Evolutionary conservation across 2,329 filamentous ascomycete genomes (phyloP).

Genomic region (Aspergillus fumigatus): DNA sequence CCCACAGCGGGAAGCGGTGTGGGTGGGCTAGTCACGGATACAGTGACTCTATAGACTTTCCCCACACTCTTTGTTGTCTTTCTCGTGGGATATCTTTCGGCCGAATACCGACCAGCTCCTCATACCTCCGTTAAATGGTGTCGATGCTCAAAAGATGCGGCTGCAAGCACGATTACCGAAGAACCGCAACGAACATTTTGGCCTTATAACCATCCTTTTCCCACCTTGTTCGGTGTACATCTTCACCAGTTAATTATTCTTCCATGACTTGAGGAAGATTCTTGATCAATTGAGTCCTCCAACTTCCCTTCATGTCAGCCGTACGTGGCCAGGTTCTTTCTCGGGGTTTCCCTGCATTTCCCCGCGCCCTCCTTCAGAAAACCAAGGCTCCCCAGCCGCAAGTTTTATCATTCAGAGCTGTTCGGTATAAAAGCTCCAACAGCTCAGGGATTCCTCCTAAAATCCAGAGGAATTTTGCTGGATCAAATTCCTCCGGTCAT

Average conservation of each 20-base stretch:
- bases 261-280: not conserved
- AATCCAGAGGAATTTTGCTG: conserved; percentile 10
- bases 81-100: conserved; percentile 6
- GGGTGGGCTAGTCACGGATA: no score
- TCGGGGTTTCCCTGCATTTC: conserved; percentile 24
- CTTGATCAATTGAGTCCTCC: not conserved
- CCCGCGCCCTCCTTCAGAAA: conserved; percentile 20
- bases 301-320: not conserved
- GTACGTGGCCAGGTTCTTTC: conserved; percentile 22
- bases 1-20: no score
- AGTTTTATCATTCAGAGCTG: conserved; percentile 3
- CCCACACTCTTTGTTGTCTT: not conserved
- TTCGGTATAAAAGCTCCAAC: conserved; percentile 19
- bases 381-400: conserved; percentile 13
- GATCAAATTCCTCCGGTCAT: conserved; percentile 10
- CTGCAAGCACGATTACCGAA: not conserved
- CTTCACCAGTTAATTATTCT: not conserved
- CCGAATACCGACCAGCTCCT: conserved; percentile 11
- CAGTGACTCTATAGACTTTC: no score
- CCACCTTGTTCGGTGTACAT: not conserved
- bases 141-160: not conserved
- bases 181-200: not conserved
- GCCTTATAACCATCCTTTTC: not conserved
- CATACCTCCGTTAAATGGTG: conserved; percentile 13
- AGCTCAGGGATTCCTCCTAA: not conserved